Conservation (phyloP, 805 yeast genomes). For the Zygoascus ofunaensis region DNA sequence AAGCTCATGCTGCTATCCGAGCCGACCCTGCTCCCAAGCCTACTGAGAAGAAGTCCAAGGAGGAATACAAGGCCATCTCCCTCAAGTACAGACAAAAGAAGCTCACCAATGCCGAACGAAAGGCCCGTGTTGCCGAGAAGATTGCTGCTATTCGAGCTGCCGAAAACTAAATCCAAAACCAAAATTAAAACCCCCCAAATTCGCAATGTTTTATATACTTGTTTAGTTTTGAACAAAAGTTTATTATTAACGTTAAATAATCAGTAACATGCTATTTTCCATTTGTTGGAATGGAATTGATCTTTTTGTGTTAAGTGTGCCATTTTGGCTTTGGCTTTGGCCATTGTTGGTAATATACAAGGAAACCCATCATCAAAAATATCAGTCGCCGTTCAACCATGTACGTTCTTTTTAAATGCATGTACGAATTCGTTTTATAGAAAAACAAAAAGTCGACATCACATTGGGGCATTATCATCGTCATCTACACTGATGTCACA, state of each 20-base stretch:
- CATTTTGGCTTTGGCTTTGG: too few species aligned
- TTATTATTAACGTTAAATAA: too few species aligned
- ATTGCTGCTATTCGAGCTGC: slow-evolving; percentile 64
- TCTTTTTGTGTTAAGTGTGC: too few species aligned
- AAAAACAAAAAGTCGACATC: too few species aligned
- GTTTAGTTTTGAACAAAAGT: not conserved
- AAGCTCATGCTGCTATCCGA: slow-evolving; percentile 94
- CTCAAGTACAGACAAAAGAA: slow-evolving; percentile 83
- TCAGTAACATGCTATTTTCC: too few species aligned
- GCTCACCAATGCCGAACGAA: slow-evolving; percentile 87
- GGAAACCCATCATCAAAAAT: too few species aligned
- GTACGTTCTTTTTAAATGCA: too few species aligned
- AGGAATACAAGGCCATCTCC: slow-evolving; percentile 94
- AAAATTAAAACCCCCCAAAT: slow-evolving; percentile 1
- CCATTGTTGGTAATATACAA: too few species aligned
- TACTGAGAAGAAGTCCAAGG: slow-evolving; percentile 90
- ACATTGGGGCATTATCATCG: too few species aligned
- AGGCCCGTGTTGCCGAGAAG: slow-evolving; percentile 83
- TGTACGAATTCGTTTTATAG: too few species aligned
- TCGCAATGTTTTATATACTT: not conserved
- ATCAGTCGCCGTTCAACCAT: too few species aligned
- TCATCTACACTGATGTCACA: not conserved
- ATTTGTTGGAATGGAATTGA: too few species aligned
- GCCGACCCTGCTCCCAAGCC: slow-evolving; percentile 89
- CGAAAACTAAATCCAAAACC: slow-evolving; percentile 11